Base-by-base conservation (phyloP, 164 flowering plant species). In the Vitis amurensis region DNA sequence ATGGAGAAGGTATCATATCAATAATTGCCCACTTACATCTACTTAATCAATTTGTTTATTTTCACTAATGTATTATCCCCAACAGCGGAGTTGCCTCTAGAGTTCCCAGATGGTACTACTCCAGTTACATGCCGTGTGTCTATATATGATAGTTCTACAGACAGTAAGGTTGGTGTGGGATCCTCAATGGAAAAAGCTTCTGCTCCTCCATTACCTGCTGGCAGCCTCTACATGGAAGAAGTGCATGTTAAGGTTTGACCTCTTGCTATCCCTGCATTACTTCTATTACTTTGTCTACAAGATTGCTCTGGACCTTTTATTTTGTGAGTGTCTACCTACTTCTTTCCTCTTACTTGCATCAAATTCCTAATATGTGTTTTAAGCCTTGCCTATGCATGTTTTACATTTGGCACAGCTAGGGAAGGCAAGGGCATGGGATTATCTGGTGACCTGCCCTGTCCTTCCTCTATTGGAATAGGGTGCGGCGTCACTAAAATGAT, bases 101-200 rank as follows among this genome's bases (percentile, higher is more conserved):
- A 91, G 83, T 95, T 95, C 74, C 94, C 99, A 15, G 99, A 95
- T 83, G 99, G 99, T 29, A 95, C 99, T 17, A 95, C 98, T 15
- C 99, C 99, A 58, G 98, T 93, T 37, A 86, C 98, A n/a, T 90
- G 96, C 72, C 98, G 98, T 67, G 98, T 95, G 19, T 95, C 91
- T 27, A 82, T 95, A 59, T 95, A 88, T 80, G 97, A 95, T 75
- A 79, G 90, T 74, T 88, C 97, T 55, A 65, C 84, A 17, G 94
- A 88, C 70, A 84, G 82, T 69, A 95, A 91, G 68, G 98, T 95
- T 77, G 98, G 99, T 73, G 90, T 95, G 5, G 98, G 98, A 55
- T 75, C 93, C 47, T 80, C 81, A 63, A 82, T 93, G 97, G 84
- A 79, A 61, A 91, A 89, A 81, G 98, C 98, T 71, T 60, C 78